Conservation (phyloP, 2,329 filamentous ascomycete genomes). For the Mycosphaerella arachidis region DNA sequence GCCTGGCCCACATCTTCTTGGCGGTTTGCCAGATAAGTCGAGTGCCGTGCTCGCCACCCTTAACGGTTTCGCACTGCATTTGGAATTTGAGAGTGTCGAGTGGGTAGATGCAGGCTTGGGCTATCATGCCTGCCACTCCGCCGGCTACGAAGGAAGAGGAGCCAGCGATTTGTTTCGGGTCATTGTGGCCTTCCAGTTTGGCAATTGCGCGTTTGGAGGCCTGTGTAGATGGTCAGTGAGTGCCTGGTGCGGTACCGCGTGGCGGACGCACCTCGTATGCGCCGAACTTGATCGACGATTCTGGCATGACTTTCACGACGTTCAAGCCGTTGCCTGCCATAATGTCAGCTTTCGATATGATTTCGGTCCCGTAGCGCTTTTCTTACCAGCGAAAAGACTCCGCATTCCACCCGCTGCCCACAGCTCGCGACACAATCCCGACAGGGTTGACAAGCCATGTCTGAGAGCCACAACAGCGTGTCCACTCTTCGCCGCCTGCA, state of each 20-base stretch:
- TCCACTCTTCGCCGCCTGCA: conserved; percentile 66
- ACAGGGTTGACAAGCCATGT: conserved; percentile 64
- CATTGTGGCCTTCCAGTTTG: conserved; percentile 78
- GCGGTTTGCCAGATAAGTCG: conserved; percentile 77
- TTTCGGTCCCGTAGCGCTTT: neutral
- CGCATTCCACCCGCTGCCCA: conserved; percentile 82
- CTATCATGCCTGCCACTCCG: conserved; percentile 87
- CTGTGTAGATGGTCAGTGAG: conserved; percentile 33
- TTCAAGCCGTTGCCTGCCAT: conserved; percentile 84
- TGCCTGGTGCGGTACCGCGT: neutral
- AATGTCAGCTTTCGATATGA: neutral
- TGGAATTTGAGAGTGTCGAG: conserved; percentile 79
- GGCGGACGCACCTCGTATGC: conserved; percentile 70
- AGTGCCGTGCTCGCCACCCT: conserved; percentile 78
- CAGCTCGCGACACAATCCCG: conserved; percentile 69
- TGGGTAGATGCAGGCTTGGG: conserved; percentile 93
- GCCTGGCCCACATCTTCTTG: conserved; percentile 76
- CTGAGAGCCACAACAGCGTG: conserved; percentile 60
- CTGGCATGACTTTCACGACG: conserved; percentile 96
- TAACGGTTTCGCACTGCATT: conserved; percentile 91
- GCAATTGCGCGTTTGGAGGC: conserved; percentile 85
- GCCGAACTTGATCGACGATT: conserved; percentile 97
- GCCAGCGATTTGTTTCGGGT: conserved; percentile 72
- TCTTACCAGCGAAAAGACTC: conserved; percentile 85
- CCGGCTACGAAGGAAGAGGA: conserved; percentile 88